Evolutionary conservation across 176 grass and related monocot species (phyloP).

Genomic region (Ananas comosus): DNA sequence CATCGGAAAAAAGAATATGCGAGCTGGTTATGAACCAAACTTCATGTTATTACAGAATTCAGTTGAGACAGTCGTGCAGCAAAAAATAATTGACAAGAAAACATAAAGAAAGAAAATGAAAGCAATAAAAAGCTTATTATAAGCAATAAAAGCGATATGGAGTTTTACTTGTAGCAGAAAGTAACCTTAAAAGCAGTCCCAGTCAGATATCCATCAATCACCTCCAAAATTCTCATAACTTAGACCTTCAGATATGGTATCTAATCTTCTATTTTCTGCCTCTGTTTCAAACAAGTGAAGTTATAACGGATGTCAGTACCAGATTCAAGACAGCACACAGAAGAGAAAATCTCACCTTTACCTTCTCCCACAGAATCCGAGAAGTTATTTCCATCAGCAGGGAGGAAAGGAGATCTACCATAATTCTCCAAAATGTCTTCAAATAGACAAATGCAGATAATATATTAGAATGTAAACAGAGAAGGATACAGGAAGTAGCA

Average conservation of each 20-base stretch:
- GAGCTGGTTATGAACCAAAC: no score
- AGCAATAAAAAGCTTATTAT: no score
- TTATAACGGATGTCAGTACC: conserved; percentile 20
- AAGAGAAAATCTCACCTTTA: conserved; percentile 26
- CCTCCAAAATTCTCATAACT: conserved; percentile 86
- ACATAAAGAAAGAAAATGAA: no score
- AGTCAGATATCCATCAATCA: conserved; percentile 43
- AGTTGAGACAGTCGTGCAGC: no score
- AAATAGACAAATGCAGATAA: conserved; percentile 19
- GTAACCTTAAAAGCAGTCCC: conserved; percentile 35
- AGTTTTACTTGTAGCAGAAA: not conserved
- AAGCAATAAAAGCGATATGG: no score
- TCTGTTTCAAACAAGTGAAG: conserved; percentile 37
- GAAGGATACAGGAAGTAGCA: conserved; percentile 1
- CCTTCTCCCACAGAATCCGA: conserved; percentile 53
- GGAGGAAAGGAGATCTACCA: conserved; percentile 93
- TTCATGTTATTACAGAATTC: no score
- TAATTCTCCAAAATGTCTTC: conserved; percentile 97
- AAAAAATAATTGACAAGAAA: no score
- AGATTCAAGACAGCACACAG: conserved; percentile 6
- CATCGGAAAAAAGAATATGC: no score
- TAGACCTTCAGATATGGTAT: conserved; percentile 89
- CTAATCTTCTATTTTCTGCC: conserved; percentile 64
- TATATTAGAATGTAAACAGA: conserved; percentile 2
- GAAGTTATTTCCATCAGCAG: conserved; percentile 66